These are phyloP conservation scores for Isochrysis galbana DNA, from an alignment of 78 protist species.

Conservation along the genomic window DNA sequence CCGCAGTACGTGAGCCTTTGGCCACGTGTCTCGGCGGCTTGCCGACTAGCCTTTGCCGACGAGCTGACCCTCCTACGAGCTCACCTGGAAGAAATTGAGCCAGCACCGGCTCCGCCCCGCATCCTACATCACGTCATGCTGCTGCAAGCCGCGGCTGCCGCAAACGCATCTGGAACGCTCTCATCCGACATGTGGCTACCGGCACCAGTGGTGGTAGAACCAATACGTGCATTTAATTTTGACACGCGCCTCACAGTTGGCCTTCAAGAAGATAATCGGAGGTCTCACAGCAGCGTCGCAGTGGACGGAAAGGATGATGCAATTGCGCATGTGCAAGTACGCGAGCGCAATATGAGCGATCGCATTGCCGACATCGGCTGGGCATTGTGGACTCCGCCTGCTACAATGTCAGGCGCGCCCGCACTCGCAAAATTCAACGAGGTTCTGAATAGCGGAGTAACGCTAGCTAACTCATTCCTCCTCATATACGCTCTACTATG, in stretches of 20 bases:
- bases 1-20: neutral
- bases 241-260: neutral
- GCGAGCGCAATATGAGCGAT: neutral
- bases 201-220: neutral
- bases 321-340: neutral
- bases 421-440: neutral
- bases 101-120: neutral
- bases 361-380: neutral
- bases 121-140: neutral
- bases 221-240: neutral
- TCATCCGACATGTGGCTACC: neutral
- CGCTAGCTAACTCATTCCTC: neutral
- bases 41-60: conserved; percentile 42
- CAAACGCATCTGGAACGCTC: neutral
- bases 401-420: neutral
- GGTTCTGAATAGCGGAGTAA: neutral
- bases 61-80: conserved; percentile 36
- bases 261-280: too few species aligned
- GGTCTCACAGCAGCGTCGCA: too few species aligned
- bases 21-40: conserved; percentile 52
- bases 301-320: neutral
- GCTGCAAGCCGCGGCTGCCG: neutral
- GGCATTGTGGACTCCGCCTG: neutral
- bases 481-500: neutral
- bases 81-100: neutral